Percentiles rank a stretch among this genome's conserved stretches.
Conservation (phyloP, 2,329 filamentous ascomycete species). For the Pseudocercospora musae region DNA sequence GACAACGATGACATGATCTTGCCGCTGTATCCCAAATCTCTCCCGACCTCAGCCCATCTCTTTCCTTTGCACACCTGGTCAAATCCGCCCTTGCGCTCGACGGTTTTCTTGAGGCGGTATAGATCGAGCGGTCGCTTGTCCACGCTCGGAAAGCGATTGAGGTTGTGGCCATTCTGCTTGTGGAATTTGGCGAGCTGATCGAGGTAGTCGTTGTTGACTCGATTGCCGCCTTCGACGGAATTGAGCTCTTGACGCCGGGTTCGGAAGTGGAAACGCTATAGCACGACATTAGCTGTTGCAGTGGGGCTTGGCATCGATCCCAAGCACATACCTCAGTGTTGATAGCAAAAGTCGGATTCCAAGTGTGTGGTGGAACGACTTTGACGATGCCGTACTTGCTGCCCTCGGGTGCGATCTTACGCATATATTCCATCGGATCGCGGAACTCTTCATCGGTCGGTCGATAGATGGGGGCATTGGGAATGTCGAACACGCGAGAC, state of each 20-base stretch:
- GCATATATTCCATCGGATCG: constrained; percentile 89
- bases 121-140: constrained; percentile 96
- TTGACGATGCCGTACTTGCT: constrained; percentile 89
- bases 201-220: constrained; percentile 92
- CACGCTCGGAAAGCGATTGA: constrained; percentile 91
- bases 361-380: constrained; percentile 86
- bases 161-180: constrained; percentile 90
- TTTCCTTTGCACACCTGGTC: constrained; percentile 96
- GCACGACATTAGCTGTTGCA: constrained; percentile 26
- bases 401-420: constrained; percentile 84
- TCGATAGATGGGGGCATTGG: constrained; percentile 85
- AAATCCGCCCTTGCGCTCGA: constrained; percentile 90
- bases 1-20: constrained; percentile 99
- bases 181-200: constrained; percentile 95
- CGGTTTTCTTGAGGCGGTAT: constrained; percentile 93
- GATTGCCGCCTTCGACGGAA: constrained; percentile 93
- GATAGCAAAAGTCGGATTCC: constrained; percentile 94
- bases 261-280: constrained; percentile 89
- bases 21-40: constrained; percentile 93
- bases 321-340: constrained; percentile 79
- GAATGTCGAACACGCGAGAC: constrained; percentile 71
- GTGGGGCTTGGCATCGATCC: not conserved
- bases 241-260: constrained; percentile 96
- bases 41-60: constrained; percentile 98
- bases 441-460: constrained; percentile 93